Conservation (phyloP, 2,329 filamentous ascomycete genomes). For the Colletotrichum tofieldiae region DNA sequence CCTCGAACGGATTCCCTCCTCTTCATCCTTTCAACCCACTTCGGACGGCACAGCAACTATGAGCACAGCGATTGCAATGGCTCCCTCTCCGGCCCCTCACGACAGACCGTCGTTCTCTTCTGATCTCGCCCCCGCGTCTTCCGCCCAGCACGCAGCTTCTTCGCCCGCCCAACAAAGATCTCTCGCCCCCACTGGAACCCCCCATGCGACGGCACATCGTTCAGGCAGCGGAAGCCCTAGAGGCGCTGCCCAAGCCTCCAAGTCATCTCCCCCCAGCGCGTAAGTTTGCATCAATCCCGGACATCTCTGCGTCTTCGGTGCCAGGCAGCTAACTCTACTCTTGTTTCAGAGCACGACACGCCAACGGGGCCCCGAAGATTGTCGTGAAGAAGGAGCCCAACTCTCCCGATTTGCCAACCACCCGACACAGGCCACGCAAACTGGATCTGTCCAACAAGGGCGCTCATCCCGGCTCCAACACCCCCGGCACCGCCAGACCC, state of each 20-base stretch:
- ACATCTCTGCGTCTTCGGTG: conserved; percentile 28
- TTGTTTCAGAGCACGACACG: conserved; percentile 65
- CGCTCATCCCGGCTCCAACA: conserved; percentile 64
- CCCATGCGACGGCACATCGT: conserved; percentile 63
- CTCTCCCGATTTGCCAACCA: conserved; percentile 83
- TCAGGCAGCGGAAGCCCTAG: conserved; percentile 71
- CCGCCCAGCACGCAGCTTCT: conserved; percentile 50
- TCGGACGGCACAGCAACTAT: conserved; percentile 59
- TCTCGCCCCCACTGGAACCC: conserved; percentile 56
- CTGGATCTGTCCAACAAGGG: conserved; percentile 81
- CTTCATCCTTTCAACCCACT: conserved; percentile 10
- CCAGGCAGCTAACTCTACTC: conserved; percentile 27
- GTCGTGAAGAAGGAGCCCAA: conserved; percentile 97
- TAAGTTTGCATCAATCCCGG: conserved; percentile 57
- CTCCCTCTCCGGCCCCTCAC: conserved; percentile 77
- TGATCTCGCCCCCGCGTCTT: conserved; percentile 59
- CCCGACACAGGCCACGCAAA: conserved; percentile 81
- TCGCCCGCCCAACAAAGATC: conserved; percentile 65
- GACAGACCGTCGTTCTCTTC: conserved; percentile 73
- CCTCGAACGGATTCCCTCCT: conserved; percentile 12
- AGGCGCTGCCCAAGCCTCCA: conserved; percentile 57
- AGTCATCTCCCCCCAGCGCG: conserved; percentile 73
- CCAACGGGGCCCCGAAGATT: conserved; percentile 78
- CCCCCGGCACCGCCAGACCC: conserved; percentile 77
- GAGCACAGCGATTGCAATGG: conserved; percentile 80